Evolutionary conservation across 305 asterid species (phyloP).

Genomic region (Fraxinus latifolia): DNA sequence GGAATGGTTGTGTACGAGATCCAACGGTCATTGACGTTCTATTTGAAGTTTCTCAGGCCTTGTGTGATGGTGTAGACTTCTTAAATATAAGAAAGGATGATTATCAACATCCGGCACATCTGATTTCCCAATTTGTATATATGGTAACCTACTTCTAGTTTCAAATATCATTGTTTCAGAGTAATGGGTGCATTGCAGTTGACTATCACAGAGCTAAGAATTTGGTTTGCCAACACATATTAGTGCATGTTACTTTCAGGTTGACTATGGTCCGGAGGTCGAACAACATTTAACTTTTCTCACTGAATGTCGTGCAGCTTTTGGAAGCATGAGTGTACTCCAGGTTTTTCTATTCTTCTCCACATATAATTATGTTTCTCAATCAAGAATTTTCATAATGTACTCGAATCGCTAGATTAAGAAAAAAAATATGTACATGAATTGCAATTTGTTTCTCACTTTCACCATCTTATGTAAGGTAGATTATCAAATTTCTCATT

Average conservation of each 20-base stretch:
- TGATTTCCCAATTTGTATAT: slow-evolving; percentile 61
- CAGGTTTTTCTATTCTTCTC: slow-evolving; percentile 46
- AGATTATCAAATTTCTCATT: slow-evolving; percentile 10
- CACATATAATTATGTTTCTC: slow-evolving; percentile 10
- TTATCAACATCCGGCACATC: slow-evolving; percentile 56
- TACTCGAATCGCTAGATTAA: slow-evolving; percentile 12
- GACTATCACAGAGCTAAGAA: slow-evolving; percentile 21
- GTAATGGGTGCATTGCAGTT: slow-evolving; percentile 12
- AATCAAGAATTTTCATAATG: background rate
- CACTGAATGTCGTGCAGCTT: slow-evolving; percentile 78
- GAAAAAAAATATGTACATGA: slow-evolving; percentile 7
- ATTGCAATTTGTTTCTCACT: slow-evolving; percentile 4
- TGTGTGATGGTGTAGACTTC: slow-evolving; percentile 65
- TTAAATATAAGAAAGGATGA: slow-evolving; percentile 66
- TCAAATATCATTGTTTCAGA: slow-evolving; percentile 17
- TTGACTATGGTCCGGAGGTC: slow-evolving; percentile 57
- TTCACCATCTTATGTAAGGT: background rate
- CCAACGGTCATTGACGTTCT: slow-evolving; percentile 61
- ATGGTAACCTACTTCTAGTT: slow-evolving; percentile 46
- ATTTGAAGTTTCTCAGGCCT: slow-evolving; percentile 72
- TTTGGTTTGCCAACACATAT: slow-evolving; percentile 14
- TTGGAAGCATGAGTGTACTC: slow-evolving; percentile 60
- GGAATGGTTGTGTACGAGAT: slow-evolving; percentile 57
- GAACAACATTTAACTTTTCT: slow-evolving; percentile 70
- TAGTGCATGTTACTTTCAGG: slow-evolving; percentile 44